Evolutionary conservation across 106 monocot genomes (phyloP).

Genomic region (Dendrobium officinale): DNA sequence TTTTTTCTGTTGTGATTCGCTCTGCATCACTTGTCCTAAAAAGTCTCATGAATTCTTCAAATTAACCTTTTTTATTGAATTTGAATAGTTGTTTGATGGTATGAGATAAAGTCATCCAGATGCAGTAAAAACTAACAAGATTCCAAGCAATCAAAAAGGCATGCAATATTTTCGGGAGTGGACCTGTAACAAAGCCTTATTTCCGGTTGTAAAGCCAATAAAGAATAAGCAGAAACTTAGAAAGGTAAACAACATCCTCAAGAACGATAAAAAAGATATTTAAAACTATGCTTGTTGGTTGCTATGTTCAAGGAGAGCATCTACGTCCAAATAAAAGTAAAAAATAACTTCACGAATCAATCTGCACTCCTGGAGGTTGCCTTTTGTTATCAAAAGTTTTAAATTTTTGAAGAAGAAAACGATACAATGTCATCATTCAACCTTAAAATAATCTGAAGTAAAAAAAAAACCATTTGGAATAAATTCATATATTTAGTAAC

Average conservation of each 20-base stretch:
- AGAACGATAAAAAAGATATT: not conserved
- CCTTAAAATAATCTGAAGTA: not conserved
- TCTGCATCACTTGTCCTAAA: not conserved
- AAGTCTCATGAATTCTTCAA: not conserved
- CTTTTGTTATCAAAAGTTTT: not conserved
- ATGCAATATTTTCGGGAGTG: not conserved
- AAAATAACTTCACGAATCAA: not conserved
- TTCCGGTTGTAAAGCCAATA: not conserved
- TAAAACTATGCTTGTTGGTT: not conserved
- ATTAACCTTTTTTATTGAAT: not conserved
- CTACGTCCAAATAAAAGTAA: not conserved
- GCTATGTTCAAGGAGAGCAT: not conserved
- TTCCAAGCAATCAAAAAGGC: not conserved
- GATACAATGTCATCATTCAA: not conserved
- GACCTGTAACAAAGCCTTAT: not conserved
- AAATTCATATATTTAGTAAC: not conserved
- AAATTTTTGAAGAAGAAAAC: not conserved
- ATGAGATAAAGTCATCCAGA: not conserved
- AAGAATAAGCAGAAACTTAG: not conserved
- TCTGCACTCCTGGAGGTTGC: not conserved
- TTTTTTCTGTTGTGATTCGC: not conserved
- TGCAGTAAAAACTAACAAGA: not conserved
- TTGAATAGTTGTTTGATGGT: not conserved
- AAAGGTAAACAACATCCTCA: not conserved
- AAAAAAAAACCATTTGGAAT: not conserved